Conservation (phyloP, 2,329 filamentous ascomycete genomes). For the Diaporthe sp. region DNA sequence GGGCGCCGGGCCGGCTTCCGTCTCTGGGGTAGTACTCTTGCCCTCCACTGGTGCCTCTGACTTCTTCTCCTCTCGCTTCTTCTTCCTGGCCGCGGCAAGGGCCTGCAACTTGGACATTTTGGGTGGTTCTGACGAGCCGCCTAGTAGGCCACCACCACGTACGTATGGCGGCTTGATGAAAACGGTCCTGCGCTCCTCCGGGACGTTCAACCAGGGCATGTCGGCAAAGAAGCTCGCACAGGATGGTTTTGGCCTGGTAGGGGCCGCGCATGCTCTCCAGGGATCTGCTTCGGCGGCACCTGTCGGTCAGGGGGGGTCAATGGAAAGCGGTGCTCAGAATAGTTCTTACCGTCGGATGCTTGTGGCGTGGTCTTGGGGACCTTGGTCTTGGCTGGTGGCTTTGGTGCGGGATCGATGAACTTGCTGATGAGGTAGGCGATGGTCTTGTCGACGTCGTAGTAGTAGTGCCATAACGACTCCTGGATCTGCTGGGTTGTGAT, state of each 20-base stretch:
- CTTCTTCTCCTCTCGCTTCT: slow-evolving; percentile 76
- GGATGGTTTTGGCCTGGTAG: slow-evolving; percentile 46
- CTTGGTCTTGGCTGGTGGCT: slow-evolving; percentile 56
- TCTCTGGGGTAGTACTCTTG: slow-evolving; percentile 13
- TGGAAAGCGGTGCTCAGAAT: slow-evolving; percentile 33
- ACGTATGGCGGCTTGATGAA: slow-evolving; percentile 71
- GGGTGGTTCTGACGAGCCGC: slow-evolving; percentile 75
- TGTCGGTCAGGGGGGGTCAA: slow-evolving; percentile 39
- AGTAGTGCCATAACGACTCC: slow-evolving; percentile 95
- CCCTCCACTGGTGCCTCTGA: slow-evolving; percentile 33
- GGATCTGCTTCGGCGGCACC: slow-evolving; percentile 42
- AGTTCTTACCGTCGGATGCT: slow-evolving; percentile 47
- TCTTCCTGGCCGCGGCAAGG: slow-evolving; percentile 74
- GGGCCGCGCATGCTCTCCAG: slow-evolving; percentile 40
- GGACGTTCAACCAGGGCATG: slow-evolving; percentile 86
- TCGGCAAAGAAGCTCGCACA: slow-evolving; percentile 81
- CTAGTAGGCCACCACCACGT: slow-evolving; percentile 76
- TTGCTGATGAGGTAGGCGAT: slow-evolving; percentile 83
- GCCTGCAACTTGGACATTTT: slow-evolving; percentile 94
- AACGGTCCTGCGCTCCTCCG: slow-evolving; percentile 74
- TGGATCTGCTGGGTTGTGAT: slow-evolving; percentile 79
- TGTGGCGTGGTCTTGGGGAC: slow-evolving; percentile 56
- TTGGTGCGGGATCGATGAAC: slow-evolving; percentile 60
- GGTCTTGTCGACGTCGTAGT: slow-evolving; percentile 90
- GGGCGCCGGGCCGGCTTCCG: too few species aligned